Conservation (phyloP, 352 stramenopile species). For the Labyrinthula sp. region DNA sequence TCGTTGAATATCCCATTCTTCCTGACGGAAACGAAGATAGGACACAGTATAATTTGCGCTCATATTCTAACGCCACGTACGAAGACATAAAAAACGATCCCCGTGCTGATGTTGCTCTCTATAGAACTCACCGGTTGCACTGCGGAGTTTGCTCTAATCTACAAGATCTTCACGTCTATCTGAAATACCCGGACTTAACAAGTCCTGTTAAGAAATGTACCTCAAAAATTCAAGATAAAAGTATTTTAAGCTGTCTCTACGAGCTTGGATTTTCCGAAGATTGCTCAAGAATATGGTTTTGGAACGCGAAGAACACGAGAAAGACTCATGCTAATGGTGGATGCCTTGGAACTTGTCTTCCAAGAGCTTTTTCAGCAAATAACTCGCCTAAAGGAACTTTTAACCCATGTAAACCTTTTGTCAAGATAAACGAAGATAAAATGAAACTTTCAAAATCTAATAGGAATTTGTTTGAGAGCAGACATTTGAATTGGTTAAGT, state of each 20-base stretch:
- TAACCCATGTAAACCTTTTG: constrained; percentile 3
- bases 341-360: neutral
- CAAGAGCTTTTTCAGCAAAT: neutral
- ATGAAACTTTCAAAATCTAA: neutral
- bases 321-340: neutral
- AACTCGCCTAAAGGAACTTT: constrained; percentile 9
- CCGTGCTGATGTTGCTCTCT: no score
- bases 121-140: constrained; percentile 9
- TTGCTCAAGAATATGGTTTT: constrained; percentile 20
- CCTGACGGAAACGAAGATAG: no score
- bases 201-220: constrained; percentile 1
- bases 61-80: no score
- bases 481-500: neutral
- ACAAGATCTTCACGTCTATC: constrained; percentile 11
- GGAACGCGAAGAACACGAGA: constrained; percentile 7
- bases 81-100: no score
- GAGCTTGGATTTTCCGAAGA: constrained; percentile 8
- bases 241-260: no score
- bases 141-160: constrained; percentile 18
- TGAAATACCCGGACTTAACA: constrained; percentile 1
- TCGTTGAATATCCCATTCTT: no score
- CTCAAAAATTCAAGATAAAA: no score
- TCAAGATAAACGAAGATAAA: constrained; percentile 1
- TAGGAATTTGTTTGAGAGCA: neutral
- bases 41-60: no score